Evolutionary conservation across 495 filamentous ascomycete genomes (phyloP), one percentile per base, ranked within the genome.

Genomic region (Aspergillus funiculosus): DNA sequence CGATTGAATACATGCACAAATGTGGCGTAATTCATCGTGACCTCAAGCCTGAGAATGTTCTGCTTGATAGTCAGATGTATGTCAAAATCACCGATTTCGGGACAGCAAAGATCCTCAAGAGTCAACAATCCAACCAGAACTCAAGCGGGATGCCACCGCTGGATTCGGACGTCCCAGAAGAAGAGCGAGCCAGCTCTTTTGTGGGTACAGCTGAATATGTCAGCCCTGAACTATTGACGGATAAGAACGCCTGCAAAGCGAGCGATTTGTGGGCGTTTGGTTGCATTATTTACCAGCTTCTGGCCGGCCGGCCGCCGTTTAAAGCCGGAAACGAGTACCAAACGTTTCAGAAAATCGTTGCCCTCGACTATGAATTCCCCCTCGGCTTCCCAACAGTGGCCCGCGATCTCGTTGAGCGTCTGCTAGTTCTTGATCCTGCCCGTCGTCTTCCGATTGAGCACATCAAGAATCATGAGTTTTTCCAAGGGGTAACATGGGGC

Each of bases 61-160:
- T 99, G 5, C 72, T 99, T 18, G 91, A 99, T 58, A 85, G 89
- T 35, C 82, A 94, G 55, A 94, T 95, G 85, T 86, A 95, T 60
- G 81, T 96, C 68, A 99, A 99, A 61, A 96, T 99, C 53, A 99
- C 94, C 15, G 94, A 99, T 64, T 99, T 99, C 57, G 94, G 94
- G 9, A 99, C 94, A 2, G 94, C 94, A 4, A 96, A 95, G 63
- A 83, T 97, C 34, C 73, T 99, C 34, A 83, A 84, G 36, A 73
- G 78, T 22, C 81, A 80, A 11, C 77, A 74, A 54, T 65, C 73
- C 4, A 66, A 72, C 30, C 53, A 65, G 20, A 69, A 52, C 39
- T 58, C 66, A 22, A 73, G 61, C 31, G 64, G 60, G 14, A 63
- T 71, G 35, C 67, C 72, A 22, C 72, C 75, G 13, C 64, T 77